These are phyloP conservation scores for Ceratobasidium sp. DNA, from an alignment of 1,284 basidiomycete species.

Conservation along the genomic window DNA sequence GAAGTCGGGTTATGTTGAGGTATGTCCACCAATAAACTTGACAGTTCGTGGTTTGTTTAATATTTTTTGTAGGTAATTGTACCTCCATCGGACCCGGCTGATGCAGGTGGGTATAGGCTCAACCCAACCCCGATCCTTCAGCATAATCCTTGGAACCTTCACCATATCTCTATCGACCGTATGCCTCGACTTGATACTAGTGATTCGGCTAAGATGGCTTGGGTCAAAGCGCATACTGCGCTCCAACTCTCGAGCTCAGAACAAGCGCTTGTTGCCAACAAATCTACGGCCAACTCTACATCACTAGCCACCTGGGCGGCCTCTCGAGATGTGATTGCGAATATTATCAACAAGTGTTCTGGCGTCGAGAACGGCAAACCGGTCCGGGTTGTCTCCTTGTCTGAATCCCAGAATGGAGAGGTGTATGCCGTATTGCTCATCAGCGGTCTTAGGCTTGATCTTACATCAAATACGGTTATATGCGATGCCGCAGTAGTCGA, in stretches of 20 bases:
- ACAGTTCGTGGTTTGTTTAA: too few relatives aligned
- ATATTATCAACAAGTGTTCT: not conserved
- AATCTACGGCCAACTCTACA: too few relatives aligned
- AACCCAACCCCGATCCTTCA: not conserved
- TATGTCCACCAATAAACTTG: not conserved
- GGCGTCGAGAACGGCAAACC: too few relatives aligned
- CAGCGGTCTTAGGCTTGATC: slow-evolving; percentile 11
- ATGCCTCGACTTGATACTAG: slow-evolving; percentile 19
- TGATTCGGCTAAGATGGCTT: not conserved
- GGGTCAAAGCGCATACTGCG: not conserved
- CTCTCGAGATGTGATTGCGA: slow-evolving; percentile 20
- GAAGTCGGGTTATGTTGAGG: slow-evolving; percentile 37
- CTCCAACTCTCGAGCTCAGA: slow-evolving; percentile 15
- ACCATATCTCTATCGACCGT: not conserved
- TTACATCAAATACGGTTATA: not conserved
- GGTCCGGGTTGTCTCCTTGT: too few relatives aligned
- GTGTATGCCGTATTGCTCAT: slow-evolving; percentile 19
- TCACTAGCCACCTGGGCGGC: too few relatives aligned
- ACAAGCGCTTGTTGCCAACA: not conserved
- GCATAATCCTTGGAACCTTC: slow-evolving; percentile 13
- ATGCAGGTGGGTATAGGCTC: not conserved
- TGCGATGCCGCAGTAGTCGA: slow-evolving; percentile 7
- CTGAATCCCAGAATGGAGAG: not conserved
- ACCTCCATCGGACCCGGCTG: slow-evolving; percentile 3
- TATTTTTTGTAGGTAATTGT: slow-evolving; percentile 26